phyloP scores from a whole-genome alignment of 148 eudicot genomes.

The Nepenthes mirabilis region DNA sequence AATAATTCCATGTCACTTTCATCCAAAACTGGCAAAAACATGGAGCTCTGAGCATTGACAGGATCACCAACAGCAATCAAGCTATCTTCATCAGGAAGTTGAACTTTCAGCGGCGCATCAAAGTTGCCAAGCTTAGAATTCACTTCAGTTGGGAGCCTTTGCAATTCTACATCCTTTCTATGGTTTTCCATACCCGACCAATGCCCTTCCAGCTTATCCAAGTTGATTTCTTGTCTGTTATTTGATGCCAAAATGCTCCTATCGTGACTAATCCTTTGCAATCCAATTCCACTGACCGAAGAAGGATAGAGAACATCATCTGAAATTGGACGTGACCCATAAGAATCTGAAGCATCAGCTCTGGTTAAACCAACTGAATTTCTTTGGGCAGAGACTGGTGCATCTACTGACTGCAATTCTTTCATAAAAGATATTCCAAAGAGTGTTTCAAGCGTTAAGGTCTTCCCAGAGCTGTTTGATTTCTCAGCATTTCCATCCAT shows the following conservation, averaged over 20 bases:
- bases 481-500: slow-evolving; percentile 22
- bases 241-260: slow-evolving; percentile 15
- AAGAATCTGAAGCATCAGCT: slow-evolving; percentile 21
- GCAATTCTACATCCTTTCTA: slow-evolving; percentile 19
- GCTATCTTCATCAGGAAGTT: slow-evolving; percentile 62
- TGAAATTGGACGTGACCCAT: slow-evolving; percentile 9
- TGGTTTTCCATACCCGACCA: slow-evolving; percentile 39
- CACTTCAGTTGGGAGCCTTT: slow-evolving; percentile 24
- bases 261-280: slow-evolving; percentile 15
- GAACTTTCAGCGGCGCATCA: slow-evolving; percentile 26
- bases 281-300: slow-evolving; percentile 17
- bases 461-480: slow-evolving; percentile 20
- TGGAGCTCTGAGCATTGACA: slow-evolving; percentile 18
- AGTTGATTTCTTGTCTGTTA: slow-evolving; percentile 9
- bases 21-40: slow-evolving; percentile 15
- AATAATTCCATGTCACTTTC: slow-evolving; percentile 15
- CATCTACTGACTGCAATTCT: slow-evolving; percentile 65
- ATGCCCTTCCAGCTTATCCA: slow-evolving; percentile 18
- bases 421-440: slow-evolving; percentile 91
- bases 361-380: slow-evolving; percentile 29
- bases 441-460: slow-evolving; percentile 65
- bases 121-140: slow-evolving; percentile 22
- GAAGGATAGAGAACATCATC: slow-evolving; percentile 18
- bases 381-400: slow-evolving; percentile 65
- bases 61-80: slow-evolving; percentile 39